Conservation (phyloP, 1,139 yeast species). For the Eremothecium sinecaudum region DNA sequence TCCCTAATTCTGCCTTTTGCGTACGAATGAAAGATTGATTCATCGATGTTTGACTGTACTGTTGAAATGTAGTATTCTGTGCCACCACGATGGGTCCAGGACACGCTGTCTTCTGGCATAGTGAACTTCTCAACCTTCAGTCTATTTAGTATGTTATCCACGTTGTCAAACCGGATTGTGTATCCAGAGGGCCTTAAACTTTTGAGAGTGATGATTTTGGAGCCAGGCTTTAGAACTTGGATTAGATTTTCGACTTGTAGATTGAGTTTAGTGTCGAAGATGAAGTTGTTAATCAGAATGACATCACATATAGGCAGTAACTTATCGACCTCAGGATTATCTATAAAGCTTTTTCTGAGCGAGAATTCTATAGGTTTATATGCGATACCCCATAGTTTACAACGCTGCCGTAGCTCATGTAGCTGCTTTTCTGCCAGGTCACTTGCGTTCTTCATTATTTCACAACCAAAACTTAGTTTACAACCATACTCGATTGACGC, state of each 20-base stretch:
- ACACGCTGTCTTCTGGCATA: conserved; percentile 64
- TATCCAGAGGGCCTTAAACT: conserved; percentile 50
- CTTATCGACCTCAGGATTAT: conserved; percentile 46
- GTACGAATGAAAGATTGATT: conserved; percentile 31
- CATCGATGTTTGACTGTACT: conserved; percentile 41
- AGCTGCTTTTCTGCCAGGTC: conserved; percentile 54
- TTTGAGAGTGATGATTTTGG: conserved; percentile 69
- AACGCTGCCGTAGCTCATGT: conserved; percentile 47
- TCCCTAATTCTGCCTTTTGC: conserved; percentile 20
- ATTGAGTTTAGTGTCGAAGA: conserved; percentile 68
- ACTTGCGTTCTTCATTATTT: conserved; percentile 78
- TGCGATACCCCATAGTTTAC: conserved; percentile 53
- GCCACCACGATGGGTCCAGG: conserved; percentile 87
- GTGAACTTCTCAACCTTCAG: conserved; percentile 55
- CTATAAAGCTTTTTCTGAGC: conserved; percentile 61
- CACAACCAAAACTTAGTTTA: conserved; percentile 71
- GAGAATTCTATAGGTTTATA: conserved; percentile 51
- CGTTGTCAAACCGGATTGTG: conserved; percentile 43
- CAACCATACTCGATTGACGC: conserved; percentile 86
- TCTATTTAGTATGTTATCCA: conserved; percentile 55
- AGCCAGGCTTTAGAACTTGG: conserved; percentile 57
- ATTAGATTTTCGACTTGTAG: conserved; percentile 58
- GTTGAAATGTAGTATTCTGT: conserved; percentile 68
- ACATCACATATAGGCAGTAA: conserved; percentile 59
- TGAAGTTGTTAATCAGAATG: conserved; percentile 69